These are phyloP conservation scores for Pseudogymnoascus sp. DNA, from an alignment of 2,329 filamentous ascomycete genomes.

Conservation along the genomic window DNA sequence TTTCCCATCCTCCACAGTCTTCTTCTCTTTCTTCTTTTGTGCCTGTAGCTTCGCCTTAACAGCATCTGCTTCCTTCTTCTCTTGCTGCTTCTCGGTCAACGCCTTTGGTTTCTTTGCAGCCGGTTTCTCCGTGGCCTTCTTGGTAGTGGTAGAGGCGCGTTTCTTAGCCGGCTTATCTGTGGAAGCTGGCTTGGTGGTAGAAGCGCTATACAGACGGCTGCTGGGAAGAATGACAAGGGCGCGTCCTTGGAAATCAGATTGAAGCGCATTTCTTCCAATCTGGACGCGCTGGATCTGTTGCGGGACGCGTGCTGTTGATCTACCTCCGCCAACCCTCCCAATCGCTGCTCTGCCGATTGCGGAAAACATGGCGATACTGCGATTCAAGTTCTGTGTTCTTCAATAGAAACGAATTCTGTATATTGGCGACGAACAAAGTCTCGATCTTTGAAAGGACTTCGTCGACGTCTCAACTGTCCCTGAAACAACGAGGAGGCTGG, in stretches of 20 bases:
- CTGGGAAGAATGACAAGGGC: constrained; percentile 13
- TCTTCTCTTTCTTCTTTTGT: constrained; percentile 28
- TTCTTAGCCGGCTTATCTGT: constrained; percentile 18
- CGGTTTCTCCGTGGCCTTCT: constrained; percentile 18
- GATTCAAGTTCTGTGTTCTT: background rate
- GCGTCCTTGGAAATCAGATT: constrained; percentile 15
- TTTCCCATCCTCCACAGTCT: constrained; percentile 15
- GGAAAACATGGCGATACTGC: constrained; percentile 26
- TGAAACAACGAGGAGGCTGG: constrained; percentile 11
- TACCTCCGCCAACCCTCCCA: constrained; percentile 20
- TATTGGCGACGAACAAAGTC: background rate
- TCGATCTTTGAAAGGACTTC: background rate
- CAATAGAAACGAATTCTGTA: background rate
- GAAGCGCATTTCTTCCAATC: constrained; percentile 11
- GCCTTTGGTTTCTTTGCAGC: constrained; percentile 21
- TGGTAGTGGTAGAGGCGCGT: background rate
- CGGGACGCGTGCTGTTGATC: constrained; percentile 23
- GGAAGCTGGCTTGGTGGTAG: constrained; percentile 21
- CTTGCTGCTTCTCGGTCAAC: constrained; percentile 28
- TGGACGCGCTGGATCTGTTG: constrained; percentile 23
- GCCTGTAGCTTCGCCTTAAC: constrained; percentile 21
- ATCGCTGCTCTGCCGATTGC: constrained; percentile 27
- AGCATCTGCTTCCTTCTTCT: constrained; percentile 22
- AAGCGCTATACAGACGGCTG: constrained; percentile 19
- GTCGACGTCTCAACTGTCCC: background rate